Base-by-base conservation (phyloP, 225 moss, liverwort and hornwort species). In the Anthoceros angustus region DNA sequence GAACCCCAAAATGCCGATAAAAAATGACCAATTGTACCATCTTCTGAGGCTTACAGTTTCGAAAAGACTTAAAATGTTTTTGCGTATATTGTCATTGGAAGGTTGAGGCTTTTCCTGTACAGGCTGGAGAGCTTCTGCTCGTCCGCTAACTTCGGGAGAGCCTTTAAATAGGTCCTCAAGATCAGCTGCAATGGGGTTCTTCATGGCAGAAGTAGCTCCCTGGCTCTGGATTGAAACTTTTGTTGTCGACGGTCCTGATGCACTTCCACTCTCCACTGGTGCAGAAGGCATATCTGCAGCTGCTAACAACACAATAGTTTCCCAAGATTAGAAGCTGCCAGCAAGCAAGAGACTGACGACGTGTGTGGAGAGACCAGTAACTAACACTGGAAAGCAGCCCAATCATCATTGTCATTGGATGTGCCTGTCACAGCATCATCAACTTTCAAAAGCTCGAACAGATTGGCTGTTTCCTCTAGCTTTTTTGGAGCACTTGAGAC, bases 301-400 rank as follows among this genome's bases (percentile, higher is more conserved):
- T 86, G 86, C 65, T 61, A 21, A 48, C 61, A 0, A 74, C 50
- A 42, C 67, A 61, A 21, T 20, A 23, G 20, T 25, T 7, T n/a
- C 18, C 25, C 16, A 39, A 9, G 40, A 25, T 39, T 61, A 48
- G 20, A 14, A 43, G 9, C 18, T 21, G 73, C 76, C 67, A 55
- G 43, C 66, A 61, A 78, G 9, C 41, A 16, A 43, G 8, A 41
- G 45, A 7, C 41, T 21, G 2, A 2, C 12, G 6, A 41, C 24
- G n/a, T 15, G 42, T 45, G 42, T 40, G 61, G 32, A 2, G 40
- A 48, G 61, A 55, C 9, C 42, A 66, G 43, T 66, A 50, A 74
- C 85, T 78, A 71, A 87, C 90, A 90, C 77, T 95, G 91, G 68
- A 95, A 95, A 55, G 85, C 84, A 60, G 95, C 86, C 95, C 95